Percentiles rank a stretch among this genome's conserved stretches.
phyloP scores from a whole-genome alignment of 2,329 filamentous ascomycete genomes.

The Fragosphaeria purpurea region DNA sequence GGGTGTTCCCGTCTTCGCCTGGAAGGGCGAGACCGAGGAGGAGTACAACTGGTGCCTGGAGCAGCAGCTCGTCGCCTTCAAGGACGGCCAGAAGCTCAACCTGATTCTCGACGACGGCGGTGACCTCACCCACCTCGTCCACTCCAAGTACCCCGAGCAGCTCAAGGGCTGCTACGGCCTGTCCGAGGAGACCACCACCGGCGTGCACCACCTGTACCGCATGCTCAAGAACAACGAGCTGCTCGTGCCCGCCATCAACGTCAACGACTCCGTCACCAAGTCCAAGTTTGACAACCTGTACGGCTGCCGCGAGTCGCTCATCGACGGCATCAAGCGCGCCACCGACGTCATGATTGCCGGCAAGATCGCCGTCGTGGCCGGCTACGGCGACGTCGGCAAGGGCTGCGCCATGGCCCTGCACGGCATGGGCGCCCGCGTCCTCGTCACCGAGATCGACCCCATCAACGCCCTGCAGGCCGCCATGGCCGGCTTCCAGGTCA shows the following conservation, averaged over 20 bases:
- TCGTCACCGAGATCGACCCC: slow-evolving; percentile 95
- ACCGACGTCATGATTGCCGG: slow-evolving; percentile 99
- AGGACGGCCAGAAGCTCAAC: slow-evolving; percentile 93
- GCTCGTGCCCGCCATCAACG: slow-evolving; percentile 92
- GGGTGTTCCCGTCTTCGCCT: slow-evolving; percentile 76
- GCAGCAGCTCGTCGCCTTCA: slow-evolving; percentile 95
- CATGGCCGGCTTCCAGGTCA: slow-evolving; percentile 93
- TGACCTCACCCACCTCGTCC: slow-evolving; percentile 90
- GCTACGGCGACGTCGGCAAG: slow-evolving; percentile 99
- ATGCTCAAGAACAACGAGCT: slow-evolving; percentile 90
- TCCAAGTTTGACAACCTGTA: slow-evolving; percentile 99
- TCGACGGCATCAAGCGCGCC: slow-evolving; percentile 99
- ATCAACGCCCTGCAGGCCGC: slow-evolving; percentile 99
- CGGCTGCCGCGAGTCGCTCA: slow-evolving; percentile 96
- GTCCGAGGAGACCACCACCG: slow-evolving; percentile 98
- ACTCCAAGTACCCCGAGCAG: slow-evolving; percentile 97
- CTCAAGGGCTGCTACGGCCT: slow-evolving; percentile 97
- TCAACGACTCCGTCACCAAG: slow-evolving; percentile 99
- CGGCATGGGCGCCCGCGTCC: slow-evolving; percentile 93
- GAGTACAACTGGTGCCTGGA: slow-evolving; percentile 99
- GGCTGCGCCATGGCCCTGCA: slow-evolving; percentile 92
- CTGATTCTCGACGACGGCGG: slow-evolving; percentile 98
- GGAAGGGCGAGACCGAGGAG: slow-evolving; percentile 93
- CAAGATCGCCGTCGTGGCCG: slow-evolving; percentile 95
- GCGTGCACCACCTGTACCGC: slow-evolving; percentile 98